Conservation (phyloP, 768 basidiomycete genomes). For the Chlorophyllum brunneum region DNA sequence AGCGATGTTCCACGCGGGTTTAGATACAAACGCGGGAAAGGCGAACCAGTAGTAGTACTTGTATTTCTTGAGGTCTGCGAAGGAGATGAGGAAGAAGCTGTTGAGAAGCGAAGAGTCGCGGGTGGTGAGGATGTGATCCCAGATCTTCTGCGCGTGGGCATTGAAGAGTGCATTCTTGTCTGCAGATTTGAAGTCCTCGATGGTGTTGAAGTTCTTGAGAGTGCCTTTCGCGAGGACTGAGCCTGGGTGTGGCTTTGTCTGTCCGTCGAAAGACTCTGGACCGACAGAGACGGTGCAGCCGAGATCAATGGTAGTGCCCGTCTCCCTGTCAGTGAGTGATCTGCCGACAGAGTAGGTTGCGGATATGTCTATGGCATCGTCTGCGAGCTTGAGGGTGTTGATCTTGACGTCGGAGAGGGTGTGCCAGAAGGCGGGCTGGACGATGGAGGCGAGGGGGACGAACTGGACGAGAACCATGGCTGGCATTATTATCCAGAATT, state of each 20-base stretch:
- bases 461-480: slow-evolving; percentile 77
- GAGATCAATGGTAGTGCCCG: slow-evolving; percentile 68
- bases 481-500: not conserved
- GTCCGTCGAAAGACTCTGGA: slow-evolving; percentile 56
- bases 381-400: slow-evolving; percentile 81
- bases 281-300: slow-evolving; percentile 64
- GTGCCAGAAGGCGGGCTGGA: slow-evolving; percentile 93
- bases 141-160: slow-evolving; percentile 68
- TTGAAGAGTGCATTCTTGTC: slow-evolving; percentile 90
- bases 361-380: slow-evolving; percentile 57
- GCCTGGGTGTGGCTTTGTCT: not conserved
- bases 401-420: slow-evolving; percentile 86
- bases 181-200: slow-evolving; percentile 90
- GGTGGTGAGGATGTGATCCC: slow-evolving; percentile 53
- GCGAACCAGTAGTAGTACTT: slow-evolving; percentile 98
- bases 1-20: slow-evolving; percentile 86
- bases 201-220: slow-evolving; percentile 95
- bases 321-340: slow-evolving; percentile 71
- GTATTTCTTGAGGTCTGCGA: slow-evolving; percentile 97
- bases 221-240: slow-evolving; percentile 50
- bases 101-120: slow-evolving; percentile 57
- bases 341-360: slow-evolving; percentile 73
- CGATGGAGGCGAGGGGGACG: slow-evolving; percentile 79
- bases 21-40: slow-evolving; percentile 87
- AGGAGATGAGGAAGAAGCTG: slow-evolving; percentile 87